These are phyloP conservation scores for Aspergillus homomorphus DNA, from an alignment of 495 filamentous ascomycete genomes.

Conservation along the genomic window DNA sequence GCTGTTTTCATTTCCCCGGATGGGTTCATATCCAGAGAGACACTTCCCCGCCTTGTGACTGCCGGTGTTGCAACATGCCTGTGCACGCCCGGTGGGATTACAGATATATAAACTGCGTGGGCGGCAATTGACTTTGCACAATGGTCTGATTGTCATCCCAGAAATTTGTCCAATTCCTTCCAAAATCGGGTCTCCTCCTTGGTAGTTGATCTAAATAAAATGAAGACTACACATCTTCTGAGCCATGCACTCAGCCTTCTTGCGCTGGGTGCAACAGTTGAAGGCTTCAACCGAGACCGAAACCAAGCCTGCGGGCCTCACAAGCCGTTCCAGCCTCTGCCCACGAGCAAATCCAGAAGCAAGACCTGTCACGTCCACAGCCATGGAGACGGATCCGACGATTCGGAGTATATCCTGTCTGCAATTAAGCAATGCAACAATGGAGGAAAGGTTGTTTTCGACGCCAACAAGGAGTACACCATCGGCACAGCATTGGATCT, in stretches of 20 bases:
- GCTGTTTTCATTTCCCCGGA: constrained; percentile 9
- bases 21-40: not conserved
- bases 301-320: constrained; percentile 31
- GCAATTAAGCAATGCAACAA: constrained; percentile 63
- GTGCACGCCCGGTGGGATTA: not conserved
- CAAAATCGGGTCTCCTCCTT: not conserved
- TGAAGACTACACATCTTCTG: constrained; percentile 32
- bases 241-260: constrained; percentile 26
- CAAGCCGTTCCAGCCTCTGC: constrained; percentile 36
- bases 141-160: not conserved
- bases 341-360: constrained; percentile 25
- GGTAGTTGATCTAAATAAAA: constrained; percentile 10
- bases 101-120: not conserved
- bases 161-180: not conserved
- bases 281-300: constrained; percentile 25
- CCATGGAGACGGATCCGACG: constrained; percentile 50
- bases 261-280: constrained; percentile 21
- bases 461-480: constrained; percentile 50
- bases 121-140: not conserved
- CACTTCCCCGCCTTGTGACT: not conserved
- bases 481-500: constrained; percentile 65
- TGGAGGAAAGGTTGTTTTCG: constrained; percentile 64
- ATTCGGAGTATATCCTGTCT: constrained; percentile 54
- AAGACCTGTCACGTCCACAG: constrained; percentile 36
- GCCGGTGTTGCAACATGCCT: not conserved